These are phyloP conservation scores for Lasiodiplodia gonubiensis DNA, from an alignment of 2,329 filamentous ascomycete genomes.

Conservation along the genomic window DNA sequence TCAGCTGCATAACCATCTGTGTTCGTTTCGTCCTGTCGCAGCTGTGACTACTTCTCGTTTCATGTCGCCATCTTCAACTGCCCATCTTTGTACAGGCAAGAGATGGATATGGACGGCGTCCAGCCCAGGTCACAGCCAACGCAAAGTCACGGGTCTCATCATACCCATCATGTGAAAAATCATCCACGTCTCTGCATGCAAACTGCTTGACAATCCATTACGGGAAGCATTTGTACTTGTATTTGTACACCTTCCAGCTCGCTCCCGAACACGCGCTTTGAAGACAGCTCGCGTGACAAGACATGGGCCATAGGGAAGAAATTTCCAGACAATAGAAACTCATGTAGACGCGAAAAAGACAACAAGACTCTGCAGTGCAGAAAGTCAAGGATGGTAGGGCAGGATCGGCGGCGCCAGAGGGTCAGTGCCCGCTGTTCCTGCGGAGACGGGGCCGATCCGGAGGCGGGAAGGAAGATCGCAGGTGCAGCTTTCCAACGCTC, in stretches of 20 bases:
- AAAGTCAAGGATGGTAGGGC: background rate
- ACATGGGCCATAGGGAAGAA: background rate
- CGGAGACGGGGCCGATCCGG: conserved; percentile 22
- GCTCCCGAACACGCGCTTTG: background rate
- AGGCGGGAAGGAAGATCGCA: conserved; percentile 20
- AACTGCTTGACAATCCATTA: background rate
- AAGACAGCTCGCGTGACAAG: background rate
- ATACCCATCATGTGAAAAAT: background rate
- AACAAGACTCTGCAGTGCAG: background rate
- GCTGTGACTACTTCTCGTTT: too few relatives aligned
- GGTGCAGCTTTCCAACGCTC: background rate
- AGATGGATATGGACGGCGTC: background rate
- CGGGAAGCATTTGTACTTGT: background rate
- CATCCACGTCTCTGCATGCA: background rate
- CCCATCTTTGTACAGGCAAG: background rate
- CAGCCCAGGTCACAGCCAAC: background rate
- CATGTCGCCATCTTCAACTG: background rate
- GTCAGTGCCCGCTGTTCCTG: conserved; percentile 18
- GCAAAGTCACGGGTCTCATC: background rate
- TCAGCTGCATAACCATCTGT: too few relatives aligned
- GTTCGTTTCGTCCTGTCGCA: too few relatives aligned
- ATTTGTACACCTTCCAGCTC: background rate
- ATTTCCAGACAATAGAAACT: background rate
- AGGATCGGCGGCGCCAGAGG: background rate
- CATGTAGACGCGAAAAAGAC: background rate